These are phyloP conservation scores for Geotrichum reessii DNA, from an alignment of 1,139 yeast genomes.

Conservation along the genomic window DNA sequence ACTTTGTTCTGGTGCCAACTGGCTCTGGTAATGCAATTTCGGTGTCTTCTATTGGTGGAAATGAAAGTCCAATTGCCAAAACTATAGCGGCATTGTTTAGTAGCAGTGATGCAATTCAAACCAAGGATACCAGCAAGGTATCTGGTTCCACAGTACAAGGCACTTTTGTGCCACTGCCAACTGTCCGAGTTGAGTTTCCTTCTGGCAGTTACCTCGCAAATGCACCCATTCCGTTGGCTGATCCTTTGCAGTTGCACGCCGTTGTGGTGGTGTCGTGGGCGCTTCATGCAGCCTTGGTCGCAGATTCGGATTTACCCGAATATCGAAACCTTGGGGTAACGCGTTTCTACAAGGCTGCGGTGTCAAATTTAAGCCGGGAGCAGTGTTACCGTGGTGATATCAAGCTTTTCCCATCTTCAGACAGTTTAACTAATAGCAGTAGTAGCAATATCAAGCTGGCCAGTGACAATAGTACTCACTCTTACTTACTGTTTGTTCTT, in stretches of 20 bases:
- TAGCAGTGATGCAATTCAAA: background rate
- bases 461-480: constrained; percentile 43
- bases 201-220: constrained; percentile 34
- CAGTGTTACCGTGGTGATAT: constrained; percentile 48
- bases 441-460: background rate
- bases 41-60: constrained; percentile 46
- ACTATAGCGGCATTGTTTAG: background rate
- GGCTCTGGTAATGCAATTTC: constrained; percentile 88
- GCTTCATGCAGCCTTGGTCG: constrained; percentile 78
- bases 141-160: constrained; percentile 22
- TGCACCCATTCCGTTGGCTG: constrained; percentile 7
- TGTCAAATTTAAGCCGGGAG: constrained; percentile 43
- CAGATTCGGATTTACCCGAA: constrained; percentile 68
- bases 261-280: constrained; percentile 79
- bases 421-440: background rate
- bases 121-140: background rate
- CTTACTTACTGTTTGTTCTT: constrained; percentile 63
- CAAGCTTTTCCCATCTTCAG: constrained; percentile 25
- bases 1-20: constrained; percentile 57
- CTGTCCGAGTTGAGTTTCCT: constrained; percentile 55
- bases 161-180: constrained; percentile 41
- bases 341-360: constrained; percentile 67
- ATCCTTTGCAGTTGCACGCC: constrained; percentile 7
- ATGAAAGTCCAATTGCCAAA: constrained; percentile 38
- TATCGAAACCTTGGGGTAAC: constrained; percentile 57